These are phyloP conservation scores for Mallotus repandus DNA, from an alignment of 441 rosid genomes.

Conservation along the genomic window DNA sequence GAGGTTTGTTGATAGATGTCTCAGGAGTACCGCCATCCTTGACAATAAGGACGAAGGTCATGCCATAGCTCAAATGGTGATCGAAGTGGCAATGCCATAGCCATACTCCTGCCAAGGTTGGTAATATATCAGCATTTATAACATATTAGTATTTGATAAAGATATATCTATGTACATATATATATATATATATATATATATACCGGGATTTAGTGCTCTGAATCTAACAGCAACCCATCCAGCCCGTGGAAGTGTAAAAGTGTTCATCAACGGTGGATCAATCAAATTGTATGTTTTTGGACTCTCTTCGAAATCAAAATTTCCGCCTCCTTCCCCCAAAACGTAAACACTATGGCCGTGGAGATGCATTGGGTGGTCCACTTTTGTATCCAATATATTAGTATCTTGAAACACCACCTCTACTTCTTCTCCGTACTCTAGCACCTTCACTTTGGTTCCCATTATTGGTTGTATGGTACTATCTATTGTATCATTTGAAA, in stretches of 20 bases:
- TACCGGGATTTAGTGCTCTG: constrained; percentile 1
- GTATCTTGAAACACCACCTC: constrained; percentile 8
- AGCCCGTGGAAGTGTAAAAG: not conserved
- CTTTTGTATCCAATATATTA: not conserved
- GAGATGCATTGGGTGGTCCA: constrained; percentile 10
- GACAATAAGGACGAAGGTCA: not conserved
- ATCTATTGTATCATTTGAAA: not conserved
- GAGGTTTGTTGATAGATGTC: not conserved
- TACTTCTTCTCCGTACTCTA: constrained; percentile 10
- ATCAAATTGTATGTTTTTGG: constrained; percentile 6
- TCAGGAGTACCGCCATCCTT: not conserved
- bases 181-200: too few relatives aligned
- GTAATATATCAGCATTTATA: not conserved
- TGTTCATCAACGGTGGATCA: not conserved
- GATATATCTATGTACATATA: too few relatives aligned
- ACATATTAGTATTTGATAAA: too few relatives aligned
- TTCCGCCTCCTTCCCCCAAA: not conserved
- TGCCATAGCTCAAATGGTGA: not conserved
- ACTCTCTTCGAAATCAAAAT: constrained; percentile 4
- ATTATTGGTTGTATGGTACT: not conserved
- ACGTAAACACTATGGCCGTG: constrained; percentile 8
- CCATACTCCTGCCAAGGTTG: not conserved
- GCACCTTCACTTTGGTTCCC: constrained; percentile 4
- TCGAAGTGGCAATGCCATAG: constrained; percentile 4
- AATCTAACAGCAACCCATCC: constrained; percentile 16